Conservation (phyloP, 2,329 filamentous ascomycete species). For the Trichothecium sympodiale region DNA sequence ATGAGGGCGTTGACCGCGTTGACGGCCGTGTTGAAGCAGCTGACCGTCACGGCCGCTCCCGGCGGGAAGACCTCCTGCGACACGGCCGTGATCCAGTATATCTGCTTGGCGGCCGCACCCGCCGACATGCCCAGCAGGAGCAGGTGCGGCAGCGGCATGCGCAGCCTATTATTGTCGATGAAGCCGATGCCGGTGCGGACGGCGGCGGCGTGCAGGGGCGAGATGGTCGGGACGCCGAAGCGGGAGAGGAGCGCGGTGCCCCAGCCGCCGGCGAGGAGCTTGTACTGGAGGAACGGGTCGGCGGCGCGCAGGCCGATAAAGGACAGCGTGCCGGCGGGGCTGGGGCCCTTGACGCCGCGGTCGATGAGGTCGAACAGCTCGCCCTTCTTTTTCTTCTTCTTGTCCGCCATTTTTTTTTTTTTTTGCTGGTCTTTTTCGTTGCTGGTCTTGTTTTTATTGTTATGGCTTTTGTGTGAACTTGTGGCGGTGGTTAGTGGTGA, state of each 20-base stretch:
- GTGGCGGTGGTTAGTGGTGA: too few species aligned
- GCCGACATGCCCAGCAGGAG: constrained; percentile 41
- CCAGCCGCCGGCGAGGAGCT: constrained; percentile 17
- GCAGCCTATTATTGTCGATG: constrained; percentile 29
- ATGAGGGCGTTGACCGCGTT: constrained; percentile 46
- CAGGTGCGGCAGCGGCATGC: constrained; percentile 36
- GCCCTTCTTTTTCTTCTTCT: not conserved
- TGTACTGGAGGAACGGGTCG: constrained; percentile 20
- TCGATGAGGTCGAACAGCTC: constrained; percentile 19
- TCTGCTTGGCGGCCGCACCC: constrained; percentile 43
- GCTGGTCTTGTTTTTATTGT: not conserved
- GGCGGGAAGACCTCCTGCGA: constrained; percentile 39
- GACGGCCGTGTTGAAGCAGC: constrained; percentile 39
- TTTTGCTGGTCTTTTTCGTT: not conserved
- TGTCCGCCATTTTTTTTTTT: constrained; percentile 1
- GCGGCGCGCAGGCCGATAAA: constrained; percentile 27
- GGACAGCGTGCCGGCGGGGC: constrained; percentile 21
- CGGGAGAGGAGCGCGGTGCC: constrained; percentile 32
- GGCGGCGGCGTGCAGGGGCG: constrained; percentile 21
- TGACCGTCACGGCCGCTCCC: constrained; percentile 28
- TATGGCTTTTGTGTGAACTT: too few species aligned
- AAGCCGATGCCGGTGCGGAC: constrained; percentile 15
- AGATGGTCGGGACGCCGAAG: constrained; percentile 30
- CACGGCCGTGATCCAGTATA: constrained; percentile 37
- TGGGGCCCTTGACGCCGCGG: constrained; percentile 23